These are phyloP conservation scores for Fusarium albosuccineum DNA, from an alignment of 2,329 filamentous ascomycete species.

Conservation along the genomic window DNA sequence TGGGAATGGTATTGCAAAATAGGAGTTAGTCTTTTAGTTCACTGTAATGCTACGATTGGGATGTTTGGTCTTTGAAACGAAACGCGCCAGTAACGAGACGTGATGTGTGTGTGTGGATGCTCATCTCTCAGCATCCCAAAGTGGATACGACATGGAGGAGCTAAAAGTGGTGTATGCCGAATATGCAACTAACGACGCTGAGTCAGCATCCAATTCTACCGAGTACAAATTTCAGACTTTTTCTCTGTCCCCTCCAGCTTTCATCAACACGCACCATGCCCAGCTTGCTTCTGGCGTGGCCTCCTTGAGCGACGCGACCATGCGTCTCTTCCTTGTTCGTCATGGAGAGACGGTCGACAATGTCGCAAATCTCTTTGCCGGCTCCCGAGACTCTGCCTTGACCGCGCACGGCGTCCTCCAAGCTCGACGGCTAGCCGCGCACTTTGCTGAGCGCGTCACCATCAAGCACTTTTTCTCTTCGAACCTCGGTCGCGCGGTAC, in stretches of 20 bases:
- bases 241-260: not conserved
- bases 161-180: not conserved
- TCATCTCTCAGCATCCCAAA: not conserved
- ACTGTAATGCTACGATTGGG: constrained; percentile 23
- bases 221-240: constrained; percentile 40
- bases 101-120: not conserved
- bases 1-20: constrained; percentile 23
- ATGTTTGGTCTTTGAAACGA: constrained; percentile 1
- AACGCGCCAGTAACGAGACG: not conserved
- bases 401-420: constrained; percentile 87
- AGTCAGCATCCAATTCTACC: constrained; percentile 30
- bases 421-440: constrained; percentile 75
- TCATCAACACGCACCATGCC: constrained; percentile 37
- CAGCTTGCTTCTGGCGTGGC: constrained; percentile 36
- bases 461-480: constrained; percentile 82
- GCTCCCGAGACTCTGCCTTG: constrained; percentile 82
- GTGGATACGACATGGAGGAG: not conserved
- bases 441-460: constrained; percentile 61
- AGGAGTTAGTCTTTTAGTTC: constrained; percentile 23
- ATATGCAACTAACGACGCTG: constrained; percentile 16
- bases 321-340: constrained; percentile 78
- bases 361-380: constrained; percentile 82
- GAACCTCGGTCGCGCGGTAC: constrained; percentile 78
- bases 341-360: constrained; percentile 95
- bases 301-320: constrained; percentile 44